Evolutionary conservation across 2,329 filamentous ascomycete species (phyloP).

Genomic region (Magnaporthiopsis poae): DNA sequence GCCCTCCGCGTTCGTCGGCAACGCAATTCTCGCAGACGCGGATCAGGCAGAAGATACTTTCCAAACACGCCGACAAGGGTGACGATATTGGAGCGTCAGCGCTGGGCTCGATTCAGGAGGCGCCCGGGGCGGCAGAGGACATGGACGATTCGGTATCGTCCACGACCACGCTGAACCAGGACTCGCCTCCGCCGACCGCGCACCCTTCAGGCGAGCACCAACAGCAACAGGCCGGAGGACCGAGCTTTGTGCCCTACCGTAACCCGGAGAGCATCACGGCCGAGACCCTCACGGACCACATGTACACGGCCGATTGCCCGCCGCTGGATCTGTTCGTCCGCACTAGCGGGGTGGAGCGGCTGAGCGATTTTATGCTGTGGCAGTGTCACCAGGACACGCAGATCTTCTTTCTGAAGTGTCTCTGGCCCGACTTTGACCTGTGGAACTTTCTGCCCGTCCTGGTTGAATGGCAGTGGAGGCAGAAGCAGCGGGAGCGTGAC

Average conservation of each 20-base stretch:
- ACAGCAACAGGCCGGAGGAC: not conserved
- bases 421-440: conserved; percentile 94
- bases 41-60: conserved; percentile 76
- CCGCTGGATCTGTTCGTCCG: conserved; percentile 84
- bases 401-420: conserved; percentile 79
- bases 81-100: conserved; percentile 22
- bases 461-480: conserved; percentile 73
- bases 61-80: conserved; percentile 45
- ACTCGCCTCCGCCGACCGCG: conserved; percentile 36
- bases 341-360: conserved; percentile 81
- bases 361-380: conserved; percentile 99
- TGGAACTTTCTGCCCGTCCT: conserved; percentile 88
- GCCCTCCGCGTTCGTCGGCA: conserved; percentile 53
- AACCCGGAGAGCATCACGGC: conserved; percentile 83
- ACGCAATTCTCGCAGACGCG: conserved; percentile 78
- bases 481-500: conserved; percentile 47
- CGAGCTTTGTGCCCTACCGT: conserved; percentile 28
- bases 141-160: conserved; percentile 48
- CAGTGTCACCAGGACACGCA: conserved; percentile 89
- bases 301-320: conserved; percentile 77
- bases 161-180: conserved; percentile 45
- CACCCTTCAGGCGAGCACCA: conserved; percentile 21
- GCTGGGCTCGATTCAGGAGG: conserved; percentile 40
- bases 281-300: conserved; percentile 71
- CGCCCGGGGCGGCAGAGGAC: conserved; percentile 36